phyloP scores from a whole-genome alignment of 345 rosid genomes.

The Boechera stricta region DNA sequence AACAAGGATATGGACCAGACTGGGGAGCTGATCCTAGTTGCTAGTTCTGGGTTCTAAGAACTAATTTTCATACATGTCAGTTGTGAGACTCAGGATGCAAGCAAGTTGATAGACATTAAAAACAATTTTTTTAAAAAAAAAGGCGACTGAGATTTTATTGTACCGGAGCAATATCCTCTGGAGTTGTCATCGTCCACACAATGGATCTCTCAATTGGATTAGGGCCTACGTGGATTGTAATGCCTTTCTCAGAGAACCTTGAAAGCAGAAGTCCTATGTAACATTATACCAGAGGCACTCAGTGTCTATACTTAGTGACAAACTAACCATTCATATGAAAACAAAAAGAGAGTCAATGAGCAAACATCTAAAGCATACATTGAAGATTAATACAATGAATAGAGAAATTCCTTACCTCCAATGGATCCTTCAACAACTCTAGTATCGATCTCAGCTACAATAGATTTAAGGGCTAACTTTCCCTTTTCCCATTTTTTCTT shows the following conservation, averaged over 20 bases:
- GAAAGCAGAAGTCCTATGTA: slow-evolving; percentile 80
- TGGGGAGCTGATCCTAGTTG: not conserved
- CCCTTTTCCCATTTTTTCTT: slow-evolving; percentile 89
- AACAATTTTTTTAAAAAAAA: not conserved
- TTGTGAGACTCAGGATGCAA: slow-evolving; percentile 24
- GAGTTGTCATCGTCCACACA: slow-evolving; percentile 80
- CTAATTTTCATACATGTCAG: slow-evolving; percentile 9
- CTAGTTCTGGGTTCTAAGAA: slow-evolving; percentile 25
- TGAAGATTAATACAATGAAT: slow-evolving; percentile 9
- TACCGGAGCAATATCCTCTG: slow-evolving; percentile 81
- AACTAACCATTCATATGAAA: slow-evolving; percentile 12
- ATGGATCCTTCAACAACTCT: slow-evolving; percentile 84
- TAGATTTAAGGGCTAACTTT: slow-evolving; percentile 80
- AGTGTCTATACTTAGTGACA: slow-evolving; percentile 33
- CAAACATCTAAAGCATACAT: slow-evolving; percentile 29
- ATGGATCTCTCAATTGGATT: slow-evolving; percentile 88
- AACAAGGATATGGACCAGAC: slow-evolving; percentile 18
- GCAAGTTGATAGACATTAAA: not conserved
- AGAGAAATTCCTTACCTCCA: slow-evolving; percentile 66
- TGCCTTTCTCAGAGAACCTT: slow-evolving; percentile 83
- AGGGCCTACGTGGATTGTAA: slow-evolving; percentile 64
- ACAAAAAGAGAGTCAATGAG: slow-evolving; percentile 8
- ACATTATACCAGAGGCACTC: slow-evolving; percentile 39
- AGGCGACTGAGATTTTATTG: slow-evolving; percentile 5
- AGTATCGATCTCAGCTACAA: slow-evolving; percentile 79